These are phyloP conservation scores for Castanea crenata DNA, from an alignment of 306 rosid species.

Conservation along the genomic window DNA sequence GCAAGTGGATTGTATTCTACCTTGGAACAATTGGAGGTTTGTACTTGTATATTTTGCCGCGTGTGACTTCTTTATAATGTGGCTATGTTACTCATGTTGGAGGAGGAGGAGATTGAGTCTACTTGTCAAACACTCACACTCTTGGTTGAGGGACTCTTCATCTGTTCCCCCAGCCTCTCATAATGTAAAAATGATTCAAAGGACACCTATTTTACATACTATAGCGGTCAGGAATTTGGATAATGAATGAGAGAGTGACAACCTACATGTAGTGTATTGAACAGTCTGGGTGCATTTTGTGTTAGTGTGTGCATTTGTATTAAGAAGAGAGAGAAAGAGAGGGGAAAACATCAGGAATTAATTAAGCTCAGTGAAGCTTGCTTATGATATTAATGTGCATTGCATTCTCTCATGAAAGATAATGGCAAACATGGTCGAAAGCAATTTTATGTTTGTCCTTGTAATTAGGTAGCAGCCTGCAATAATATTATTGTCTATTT, in stretches of 20 bases:
- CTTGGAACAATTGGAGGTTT: constrained; percentile 88
- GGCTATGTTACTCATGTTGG: not conserved
- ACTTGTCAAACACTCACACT: not conserved
- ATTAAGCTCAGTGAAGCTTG: not conserved
- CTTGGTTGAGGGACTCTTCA: not conserved
- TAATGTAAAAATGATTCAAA: not conserved
- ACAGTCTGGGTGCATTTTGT: not conserved
- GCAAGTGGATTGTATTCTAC: constrained; percentile 71
- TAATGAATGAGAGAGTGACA: no score
- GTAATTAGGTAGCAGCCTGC: not conserved
- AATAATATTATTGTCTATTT: not conserved
- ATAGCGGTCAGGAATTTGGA: not conserved
- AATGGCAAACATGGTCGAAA: not conserved
- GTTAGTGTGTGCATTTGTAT: not conserved
- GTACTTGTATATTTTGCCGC: constrained; percentile 19
- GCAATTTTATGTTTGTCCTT: not conserved
- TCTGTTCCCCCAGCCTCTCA: not conserved
- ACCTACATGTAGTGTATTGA: no score
- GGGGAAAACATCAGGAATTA: not conserved
- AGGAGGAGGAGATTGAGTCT: not conserved
- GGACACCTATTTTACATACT: not conserved
- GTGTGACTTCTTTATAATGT: not conserved
- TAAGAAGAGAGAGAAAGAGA: not conserved
- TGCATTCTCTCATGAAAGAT: not conserved
- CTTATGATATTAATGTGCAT: not conserved